A percentile compares a stretch with the other conserved stretches of the same genome.
These are phyloP conservation scores for Solanum habrochaites DNA, from an alignment of 257 asterid genomes.

Conservation along the genomic window DNA sequence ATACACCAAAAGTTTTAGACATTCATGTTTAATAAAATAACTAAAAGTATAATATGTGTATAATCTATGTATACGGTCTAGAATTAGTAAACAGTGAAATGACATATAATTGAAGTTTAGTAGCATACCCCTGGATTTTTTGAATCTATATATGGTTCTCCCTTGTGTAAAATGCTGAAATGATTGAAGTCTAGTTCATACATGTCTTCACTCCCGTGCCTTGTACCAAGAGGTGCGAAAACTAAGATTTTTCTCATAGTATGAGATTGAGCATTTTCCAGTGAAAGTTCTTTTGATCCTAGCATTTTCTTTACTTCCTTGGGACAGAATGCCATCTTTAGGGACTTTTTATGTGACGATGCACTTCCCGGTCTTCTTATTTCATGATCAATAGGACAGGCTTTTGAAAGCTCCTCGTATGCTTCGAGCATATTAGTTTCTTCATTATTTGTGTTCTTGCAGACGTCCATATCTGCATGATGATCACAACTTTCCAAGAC, in stretches of 20 bases:
- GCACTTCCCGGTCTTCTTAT: background rate
- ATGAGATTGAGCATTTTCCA: conserved; percentile 18
- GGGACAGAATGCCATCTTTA: conserved; percentile 16
- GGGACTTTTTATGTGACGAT: background rate
- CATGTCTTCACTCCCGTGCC: conserved; percentile 21
- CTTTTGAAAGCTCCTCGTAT: background rate
- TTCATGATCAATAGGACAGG: background rate
- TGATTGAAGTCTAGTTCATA: conserved; percentile 19
- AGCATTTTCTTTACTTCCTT: conserved; percentile 12
- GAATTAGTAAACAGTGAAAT: background rate
- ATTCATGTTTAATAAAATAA: background rate
- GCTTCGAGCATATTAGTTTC: background rate
- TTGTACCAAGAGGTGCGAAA: conserved; percentile 15
- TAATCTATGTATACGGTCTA: background rate
- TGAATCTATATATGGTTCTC: conserved; percentile 5
- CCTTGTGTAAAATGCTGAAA: conserved; percentile 11
- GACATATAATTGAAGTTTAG: background rate
- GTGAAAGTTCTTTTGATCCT: background rate
- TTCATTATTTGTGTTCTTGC: background rate
- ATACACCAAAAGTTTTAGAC: background rate
- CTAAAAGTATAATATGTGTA: background rate
- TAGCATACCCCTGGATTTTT: conserved; percentile 12
- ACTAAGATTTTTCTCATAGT: conserved; percentile 19
- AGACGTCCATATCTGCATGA: background rate
- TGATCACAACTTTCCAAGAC: background rate